These are phyloP conservation scores for Dothistroma pini DNA, from an alignment of 2,329 filamentous ascomycete genomes.

Conservation along the genomic window DNA sequence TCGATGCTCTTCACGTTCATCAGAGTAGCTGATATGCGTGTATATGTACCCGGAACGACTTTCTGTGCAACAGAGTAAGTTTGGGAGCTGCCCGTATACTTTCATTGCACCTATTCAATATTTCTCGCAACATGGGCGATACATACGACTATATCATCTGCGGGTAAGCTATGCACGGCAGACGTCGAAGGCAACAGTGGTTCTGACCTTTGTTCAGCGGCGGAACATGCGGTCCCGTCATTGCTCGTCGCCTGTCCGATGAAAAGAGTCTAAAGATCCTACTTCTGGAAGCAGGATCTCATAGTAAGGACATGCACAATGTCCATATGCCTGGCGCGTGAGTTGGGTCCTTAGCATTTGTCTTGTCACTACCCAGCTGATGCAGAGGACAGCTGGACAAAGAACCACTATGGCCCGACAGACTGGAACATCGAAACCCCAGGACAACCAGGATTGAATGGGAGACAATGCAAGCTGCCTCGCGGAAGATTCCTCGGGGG, in stretches of 20 bases:
- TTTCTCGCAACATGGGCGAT: constrained; percentile 14
- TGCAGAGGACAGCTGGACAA: constrained; percentile 35
- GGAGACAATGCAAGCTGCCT: constrained; percentile 42
- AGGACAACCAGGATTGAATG: constrained; percentile 40
- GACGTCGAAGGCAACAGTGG: not conserved
- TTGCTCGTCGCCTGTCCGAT: constrained; percentile 28
- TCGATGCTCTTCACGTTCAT: not conserved
- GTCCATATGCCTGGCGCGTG: constrained; percentile 45
- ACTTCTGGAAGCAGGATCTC: constrained; percentile 27
- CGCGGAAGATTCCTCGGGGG: constrained; percentile 44
- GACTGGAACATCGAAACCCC: constrained; percentile 46
- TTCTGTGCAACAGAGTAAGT: not conserved
- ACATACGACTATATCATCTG: constrained; percentile 28
- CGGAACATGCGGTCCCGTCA: constrained; percentile 27
- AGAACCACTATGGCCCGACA: constrained; percentile 42
- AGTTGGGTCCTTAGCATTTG: constrained; percentile 5
- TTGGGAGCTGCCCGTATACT: not conserved
- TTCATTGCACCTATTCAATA: not conserved
- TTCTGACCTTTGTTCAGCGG: constrained; percentile 17
- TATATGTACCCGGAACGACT: not conserved
- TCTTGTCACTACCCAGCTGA: too few relatives aligned
- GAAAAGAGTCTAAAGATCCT: constrained; percentile 26
- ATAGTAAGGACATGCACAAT: constrained; percentile 41
- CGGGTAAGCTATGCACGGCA: constrained; percentile 13
- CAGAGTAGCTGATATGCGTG: not conserved